Percentiles rank a stretch among this genome's conserved stretches.
Conservation (phyloP, 2,329 filamentous ascomycete genomes). For the Xylaria hypoxylon region DNA sequence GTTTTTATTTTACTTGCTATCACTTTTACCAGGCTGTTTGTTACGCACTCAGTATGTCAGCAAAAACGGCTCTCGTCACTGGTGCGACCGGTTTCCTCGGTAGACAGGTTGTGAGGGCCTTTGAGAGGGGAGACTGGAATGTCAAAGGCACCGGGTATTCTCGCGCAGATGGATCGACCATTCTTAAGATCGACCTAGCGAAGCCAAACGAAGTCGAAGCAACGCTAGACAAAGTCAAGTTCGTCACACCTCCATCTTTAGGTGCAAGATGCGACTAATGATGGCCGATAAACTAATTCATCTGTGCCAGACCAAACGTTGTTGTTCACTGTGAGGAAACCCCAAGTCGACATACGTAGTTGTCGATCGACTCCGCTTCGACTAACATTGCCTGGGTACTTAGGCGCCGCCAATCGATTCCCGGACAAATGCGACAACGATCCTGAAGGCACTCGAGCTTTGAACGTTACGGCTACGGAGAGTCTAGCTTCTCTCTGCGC, state of each 20-base stretch:
- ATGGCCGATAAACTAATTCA: conserved; percentile 36
- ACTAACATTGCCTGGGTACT: conserved; percentile 11
- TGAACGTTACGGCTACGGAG: conserved; percentile 80
- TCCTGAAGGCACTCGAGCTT: conserved; percentile 76
- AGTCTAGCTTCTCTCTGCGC: conserved; percentile 75
- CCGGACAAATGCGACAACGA: conserved; percentile 87
- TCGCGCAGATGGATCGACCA: conserved; percentile 75
- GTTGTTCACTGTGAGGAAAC: conserved; percentile 79
- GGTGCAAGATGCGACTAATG: neutral
- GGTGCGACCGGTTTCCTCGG: conserved; percentile 88
- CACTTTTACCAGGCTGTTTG: neutral
- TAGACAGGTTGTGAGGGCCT: conserved; percentile 78
- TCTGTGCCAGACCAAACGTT: conserved; percentile 71
- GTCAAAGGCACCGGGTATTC: conserved; percentile 79
- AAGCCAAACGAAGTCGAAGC: conserved; percentile 61
- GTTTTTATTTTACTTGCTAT: neutral
- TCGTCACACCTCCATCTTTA: conserved; percentile 41
- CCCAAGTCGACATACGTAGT: conserved; percentile 7
- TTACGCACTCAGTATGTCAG: conserved; percentile 46
- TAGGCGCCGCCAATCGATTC: conserved; percentile 87
- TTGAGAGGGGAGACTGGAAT: conserved; percentile 74
- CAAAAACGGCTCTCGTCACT: conserved; percentile 76
- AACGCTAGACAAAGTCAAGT: conserved; percentile 67
- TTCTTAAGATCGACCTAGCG: conserved; percentile 70
- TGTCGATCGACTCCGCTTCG: neutral